Base-by-base conservation (phyloP, 1,284 basidiomycete genomes). In the Trichosporon inkin region DNA sequence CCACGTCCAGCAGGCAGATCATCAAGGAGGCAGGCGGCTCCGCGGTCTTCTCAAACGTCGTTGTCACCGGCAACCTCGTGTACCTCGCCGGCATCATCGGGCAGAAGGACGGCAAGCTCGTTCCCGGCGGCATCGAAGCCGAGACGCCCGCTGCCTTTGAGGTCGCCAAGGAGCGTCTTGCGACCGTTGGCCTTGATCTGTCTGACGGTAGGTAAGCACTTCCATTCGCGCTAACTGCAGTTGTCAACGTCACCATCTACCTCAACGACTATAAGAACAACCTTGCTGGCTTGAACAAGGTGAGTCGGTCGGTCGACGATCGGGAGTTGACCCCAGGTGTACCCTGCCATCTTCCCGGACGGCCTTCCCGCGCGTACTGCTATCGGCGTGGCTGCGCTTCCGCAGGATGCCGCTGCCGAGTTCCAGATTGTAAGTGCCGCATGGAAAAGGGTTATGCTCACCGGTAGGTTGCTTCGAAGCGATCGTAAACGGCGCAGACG, bases 101-200 rank as follows among this genome's bases (percentile, higher is more conserved):
- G 13, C 20, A 55, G 6, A 88, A 90, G 71, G 81, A 86, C 0
- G 88, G 88, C 0, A 89, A 89, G 71, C 79, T 82, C 53, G 80
- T 88, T 60, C 83, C 89, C 57, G 84, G 88, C 3, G 85, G 84
- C 6, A 88, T 89, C 4, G 86, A 85, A 69, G 89, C 88, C 2
- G 82, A 85, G 63, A 88, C 88, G 0, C 82, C 88, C 73, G 82
- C 81, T 53, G 80, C 84, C 13, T 84, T 83, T 68, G 88, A 89
- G 57, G 85, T 86, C 65, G 88, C 88, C 6, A 82, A 85, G 65
- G 88, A 53, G 28, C 41, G 62, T 2, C 37, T 64, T 2, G n/a
- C 19, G 10, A 44, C 41, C 17, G 47, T 47, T 17, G 62, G 60
- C n/a, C 60, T 64, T 10, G 62, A 64, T 37, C 55, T 64, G 11